phyloP scores from a whole-genome alignment of 2,329 filamentous ascomycete genomes.

The Sclerotinia nivalis region DNA sequence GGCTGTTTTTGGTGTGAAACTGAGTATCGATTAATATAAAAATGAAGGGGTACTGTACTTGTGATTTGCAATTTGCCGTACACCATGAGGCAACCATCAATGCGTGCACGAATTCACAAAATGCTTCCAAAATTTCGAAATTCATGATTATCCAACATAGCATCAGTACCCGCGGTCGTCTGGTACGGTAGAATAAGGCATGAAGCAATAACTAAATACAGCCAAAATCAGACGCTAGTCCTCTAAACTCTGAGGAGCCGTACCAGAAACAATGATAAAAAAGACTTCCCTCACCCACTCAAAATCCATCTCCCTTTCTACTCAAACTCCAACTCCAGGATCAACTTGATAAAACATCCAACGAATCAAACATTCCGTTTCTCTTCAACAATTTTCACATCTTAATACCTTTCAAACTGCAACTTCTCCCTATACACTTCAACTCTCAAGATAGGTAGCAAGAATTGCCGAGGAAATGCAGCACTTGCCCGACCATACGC shows the following conservation, averaged over 20 bases:
- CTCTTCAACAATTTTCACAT: neutral
- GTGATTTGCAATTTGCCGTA: neutral
- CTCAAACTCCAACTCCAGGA: neutral
- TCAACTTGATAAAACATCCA: neutral
- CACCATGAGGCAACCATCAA: neutral
- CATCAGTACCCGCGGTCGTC: neutral
- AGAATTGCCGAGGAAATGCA: neutral
- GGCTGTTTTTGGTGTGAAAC: too few relatives aligned
- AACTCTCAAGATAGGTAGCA: neutral
- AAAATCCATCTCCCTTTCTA: neutral
- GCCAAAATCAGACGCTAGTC: neutral
- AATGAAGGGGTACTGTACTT: too few relatives aligned
- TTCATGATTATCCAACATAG: neutral
- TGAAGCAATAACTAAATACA: neutral
- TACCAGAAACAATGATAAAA: neutral
- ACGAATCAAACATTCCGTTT: neutral
- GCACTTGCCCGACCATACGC: neutral
- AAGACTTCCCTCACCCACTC: neutral
- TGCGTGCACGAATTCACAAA: neutral
- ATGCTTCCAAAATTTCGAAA: neutral
- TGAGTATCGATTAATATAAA: too few relatives aligned
- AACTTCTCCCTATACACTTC: neutral
- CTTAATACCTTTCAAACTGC: neutral
- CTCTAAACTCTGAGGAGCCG: neutral
- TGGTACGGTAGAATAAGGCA: neutral